Evolutionary conservation across 176 grass and related monocot species (phyloP).

Genomic region (Paspalum vaginatum): DNA sequence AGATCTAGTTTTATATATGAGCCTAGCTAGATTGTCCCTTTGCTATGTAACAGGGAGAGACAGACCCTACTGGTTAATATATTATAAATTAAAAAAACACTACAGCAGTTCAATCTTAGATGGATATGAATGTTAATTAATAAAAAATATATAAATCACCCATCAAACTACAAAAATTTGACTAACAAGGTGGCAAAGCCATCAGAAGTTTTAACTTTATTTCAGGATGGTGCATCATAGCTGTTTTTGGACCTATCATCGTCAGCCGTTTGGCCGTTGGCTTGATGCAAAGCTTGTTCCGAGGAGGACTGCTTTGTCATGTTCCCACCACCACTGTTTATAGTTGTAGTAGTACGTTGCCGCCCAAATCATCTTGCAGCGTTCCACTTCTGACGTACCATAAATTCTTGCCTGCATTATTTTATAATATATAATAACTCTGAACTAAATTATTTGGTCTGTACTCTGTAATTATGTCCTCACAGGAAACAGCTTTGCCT

Average conservation of each 20-base stretch:
- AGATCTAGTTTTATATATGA: no score
- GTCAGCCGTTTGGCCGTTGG: background rate
- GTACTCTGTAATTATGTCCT: no score
- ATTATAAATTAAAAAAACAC: no score
- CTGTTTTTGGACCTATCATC: background rate
- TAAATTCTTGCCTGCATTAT: background rate
- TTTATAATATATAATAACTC: background rate
- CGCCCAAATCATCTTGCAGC: no score
- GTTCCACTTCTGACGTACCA: no score
- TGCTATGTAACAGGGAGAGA: no score
- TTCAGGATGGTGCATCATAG: background rate
- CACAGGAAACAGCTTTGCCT: background rate
- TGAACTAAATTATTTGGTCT: background rate
- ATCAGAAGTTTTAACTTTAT: background rate
- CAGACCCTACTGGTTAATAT: no score
- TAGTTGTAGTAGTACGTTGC: background rate
- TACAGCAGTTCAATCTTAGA: no score
- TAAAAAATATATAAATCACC: no score
- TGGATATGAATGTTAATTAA: no score
- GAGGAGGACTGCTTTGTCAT: background rate
- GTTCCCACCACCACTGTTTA: background rate
- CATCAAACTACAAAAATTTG: no score
- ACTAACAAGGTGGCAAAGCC: background rate
- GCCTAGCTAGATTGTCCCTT: no score
- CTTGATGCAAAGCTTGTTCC: background rate